Conservation (phyloP, 192 early-diverging fungal species). For the Gryganskiella cystojenkinii region DNA sequence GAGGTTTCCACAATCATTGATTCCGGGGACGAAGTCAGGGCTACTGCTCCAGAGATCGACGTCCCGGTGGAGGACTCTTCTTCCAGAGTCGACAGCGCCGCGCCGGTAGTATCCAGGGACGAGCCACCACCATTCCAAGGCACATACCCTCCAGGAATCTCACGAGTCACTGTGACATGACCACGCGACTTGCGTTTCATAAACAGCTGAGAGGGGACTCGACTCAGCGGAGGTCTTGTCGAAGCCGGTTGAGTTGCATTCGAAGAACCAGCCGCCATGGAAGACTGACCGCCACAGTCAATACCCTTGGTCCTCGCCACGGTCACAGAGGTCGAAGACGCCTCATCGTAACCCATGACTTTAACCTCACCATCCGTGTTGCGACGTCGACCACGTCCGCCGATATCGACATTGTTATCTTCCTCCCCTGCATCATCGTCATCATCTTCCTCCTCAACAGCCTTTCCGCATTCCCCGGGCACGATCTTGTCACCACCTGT, state of each 20-base stretch:
- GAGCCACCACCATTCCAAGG: background rate
- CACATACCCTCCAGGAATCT: no score
- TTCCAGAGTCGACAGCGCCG: background rate
- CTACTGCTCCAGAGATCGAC: no score
- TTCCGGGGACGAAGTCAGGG: no score
- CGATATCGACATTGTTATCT: background rate
- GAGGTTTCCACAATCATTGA: no score
- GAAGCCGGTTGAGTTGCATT: background rate
- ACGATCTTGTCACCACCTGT: no score
- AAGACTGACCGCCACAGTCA: background rate
- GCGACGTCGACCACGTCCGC: background rate
- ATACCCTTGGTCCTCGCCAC: background rate
- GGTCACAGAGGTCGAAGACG: background rate
- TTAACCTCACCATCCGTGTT: background rate
- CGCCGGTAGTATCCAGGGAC: background rate
- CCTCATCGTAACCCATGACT: background rate
- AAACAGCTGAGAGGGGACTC: slow-evolving; percentile 29
- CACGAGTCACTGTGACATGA: slow-evolving; percentile 14
- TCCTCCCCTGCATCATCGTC: background rate
- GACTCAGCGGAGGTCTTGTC: background rate
- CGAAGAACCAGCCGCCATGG: background rate
- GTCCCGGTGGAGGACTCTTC: no score
- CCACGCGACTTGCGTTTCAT: slow-evolving; percentile 42
- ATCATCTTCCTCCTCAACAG: no score
- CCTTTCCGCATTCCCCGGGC: no score